These are phyloP conservation scores for Colletotrichum somersetense DNA, from an alignment of 2,329 filamentous ascomycete species.

Conservation along the genomic window DNA sequence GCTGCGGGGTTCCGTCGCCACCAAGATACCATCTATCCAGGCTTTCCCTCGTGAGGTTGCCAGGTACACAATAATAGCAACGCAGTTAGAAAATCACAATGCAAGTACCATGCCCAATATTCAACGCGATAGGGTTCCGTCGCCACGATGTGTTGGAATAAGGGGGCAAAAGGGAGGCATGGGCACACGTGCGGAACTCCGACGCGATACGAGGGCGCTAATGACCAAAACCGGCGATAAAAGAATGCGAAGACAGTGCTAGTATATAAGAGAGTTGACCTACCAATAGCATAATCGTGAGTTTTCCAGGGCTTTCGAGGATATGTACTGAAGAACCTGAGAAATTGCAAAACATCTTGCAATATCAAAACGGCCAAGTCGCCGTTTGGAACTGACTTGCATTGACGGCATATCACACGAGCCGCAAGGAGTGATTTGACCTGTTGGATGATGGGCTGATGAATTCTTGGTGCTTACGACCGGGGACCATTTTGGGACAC, in stretches of 20 bases:
- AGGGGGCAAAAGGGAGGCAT: background rate
- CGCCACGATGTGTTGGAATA: background rate
- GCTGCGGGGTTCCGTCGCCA: background rate
- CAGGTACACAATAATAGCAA: too few relatives aligned
- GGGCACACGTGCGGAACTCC: slow-evolving; percentile 1
- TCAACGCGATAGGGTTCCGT: too few relatives aligned
- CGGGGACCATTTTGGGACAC: slow-evolving; percentile 8
- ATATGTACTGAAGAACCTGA: too few relatives aligned
- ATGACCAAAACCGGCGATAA: background rate
- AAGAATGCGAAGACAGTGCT: background rate
- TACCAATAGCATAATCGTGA: too few relatives aligned
- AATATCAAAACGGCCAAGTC: background rate
- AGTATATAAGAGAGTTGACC: too few relatives aligned
- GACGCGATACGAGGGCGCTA: background rate
- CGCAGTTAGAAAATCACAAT: too few relatives aligned
- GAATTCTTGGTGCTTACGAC: background rate
- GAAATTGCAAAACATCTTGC: background rate
- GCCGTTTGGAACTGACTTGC: background rate
- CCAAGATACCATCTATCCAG: too few relatives aligned
- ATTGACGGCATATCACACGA: background rate
- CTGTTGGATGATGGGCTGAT: background rate
- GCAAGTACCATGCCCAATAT: too few relatives aligned
- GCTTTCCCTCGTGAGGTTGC: too few relatives aligned
- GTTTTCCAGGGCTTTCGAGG: background rate
- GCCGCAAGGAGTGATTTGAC: background rate